Base-by-base conservation (phyloP, 2,329 filamentous ascomycete species). In the Dactylella cylindrospora region DNA sequence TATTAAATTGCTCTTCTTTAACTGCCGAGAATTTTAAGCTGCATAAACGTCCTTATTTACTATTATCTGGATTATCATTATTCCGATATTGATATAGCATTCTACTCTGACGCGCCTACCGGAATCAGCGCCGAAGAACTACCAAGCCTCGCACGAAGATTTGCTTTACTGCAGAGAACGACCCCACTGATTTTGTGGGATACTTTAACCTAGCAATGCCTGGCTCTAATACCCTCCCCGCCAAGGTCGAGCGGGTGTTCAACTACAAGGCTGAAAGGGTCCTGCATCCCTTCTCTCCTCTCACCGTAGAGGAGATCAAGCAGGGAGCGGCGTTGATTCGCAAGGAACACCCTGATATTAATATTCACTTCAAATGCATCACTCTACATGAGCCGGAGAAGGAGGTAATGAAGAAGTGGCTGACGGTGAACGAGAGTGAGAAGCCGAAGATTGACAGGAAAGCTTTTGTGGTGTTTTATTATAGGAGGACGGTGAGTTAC, bases 321-420 rank as follows among this genome's bases (percentile, higher is more conserved):
- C 72, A 75, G 36, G 76, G 77, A 22, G 74, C 78, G 5, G 67
- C 71, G 1, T 71, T 83, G 25, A 73, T 85, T 64, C 76, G 73
- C 54, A 70, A 71, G 39, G 73, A 76, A 51, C 84, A 82, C 79
- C 82, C 81, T 0, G 72, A 73, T 9, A 74, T 76, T 2, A 74
- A 79, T 23, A 70, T 84, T 35, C 79, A 83, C 45, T 85, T 83
- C 76, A 85, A 84, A 70, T 74, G 74, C 35, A 75, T 85, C 20
- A 84, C 77, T n/a, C 71, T 83, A n/a, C 73, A 76, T 33, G 80
- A 83, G 68, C 79, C 80, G 3, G 72, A 76, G 5, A 83, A 83
- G 72, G 69, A 72, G 3, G 74, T 79, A 33, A 74, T 80, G 6
- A 66, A 78, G 17, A 75, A 74, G 2, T 82, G 78, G 67, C 82